These are phyloP conservation scores for Jackrogersella multiformis DNA, from an alignment of 495 filamentous ascomycete species.

Conservation along the genomic window DNA sequence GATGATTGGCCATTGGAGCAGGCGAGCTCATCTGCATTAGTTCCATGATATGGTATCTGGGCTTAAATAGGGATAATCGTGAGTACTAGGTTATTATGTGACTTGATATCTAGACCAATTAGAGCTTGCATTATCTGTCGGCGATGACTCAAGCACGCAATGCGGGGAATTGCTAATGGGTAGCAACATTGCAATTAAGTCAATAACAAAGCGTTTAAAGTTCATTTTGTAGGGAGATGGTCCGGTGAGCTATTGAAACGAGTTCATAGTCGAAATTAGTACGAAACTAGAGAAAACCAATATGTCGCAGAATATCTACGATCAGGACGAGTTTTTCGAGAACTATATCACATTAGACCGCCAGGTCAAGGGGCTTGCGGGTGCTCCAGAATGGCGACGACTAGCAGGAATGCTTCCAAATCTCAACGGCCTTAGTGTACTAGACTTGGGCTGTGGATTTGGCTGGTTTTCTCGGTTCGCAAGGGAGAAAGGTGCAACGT, in stretches of 20 bases:
- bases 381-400: constrained; percentile 48
- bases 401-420: constrained; percentile 43
- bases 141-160: constrained; percentile 9
- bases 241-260: background rate
- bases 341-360: constrained; percentile 48
- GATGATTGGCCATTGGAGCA: background rate
- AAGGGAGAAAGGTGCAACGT: constrained; percentile 38
- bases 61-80: no score
- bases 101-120: no score
- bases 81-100: no score
- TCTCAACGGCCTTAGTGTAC: constrained; percentile 35
- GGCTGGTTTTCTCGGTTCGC: constrained; percentile 52
- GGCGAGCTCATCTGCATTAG: background rate
- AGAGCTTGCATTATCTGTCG: background rate
- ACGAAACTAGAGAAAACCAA: background rate
- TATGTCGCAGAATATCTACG: constrained; percentile 54
- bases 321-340: constrained; percentile 47
- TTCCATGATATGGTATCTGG: no score
- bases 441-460: constrained; percentile 53
- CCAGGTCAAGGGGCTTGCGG: constrained; percentile 40
- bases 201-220: background rate
- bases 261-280: no score
- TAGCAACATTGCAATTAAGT: background rate
- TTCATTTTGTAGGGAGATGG: background rate
- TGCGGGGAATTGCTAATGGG: background rate